These are phyloP conservation scores for Pseudozyma sp. DNA, from an alignment of 1,284 basidiomycete genomes.

Conservation along the genomic window DNA sequence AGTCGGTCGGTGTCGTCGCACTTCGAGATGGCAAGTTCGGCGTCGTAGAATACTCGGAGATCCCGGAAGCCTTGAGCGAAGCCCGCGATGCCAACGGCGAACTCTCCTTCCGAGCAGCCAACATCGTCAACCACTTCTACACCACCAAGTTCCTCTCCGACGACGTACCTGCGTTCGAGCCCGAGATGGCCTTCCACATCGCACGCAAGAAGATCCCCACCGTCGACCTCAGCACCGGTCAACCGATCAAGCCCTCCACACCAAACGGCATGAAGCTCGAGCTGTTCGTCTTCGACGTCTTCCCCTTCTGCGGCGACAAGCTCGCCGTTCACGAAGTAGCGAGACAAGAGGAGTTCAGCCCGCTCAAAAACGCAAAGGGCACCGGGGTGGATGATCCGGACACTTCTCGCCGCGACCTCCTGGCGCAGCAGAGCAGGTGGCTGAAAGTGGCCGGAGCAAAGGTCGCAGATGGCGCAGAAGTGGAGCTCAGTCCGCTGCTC, in stretches of 20 bases:
- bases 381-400: constrained; percentile 92
- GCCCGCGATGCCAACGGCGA: constrained; percentile 75
- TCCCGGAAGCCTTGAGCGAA: constrained; percentile 86
- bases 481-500: constrained; percentile 89
- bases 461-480: constrained; percentile 78
- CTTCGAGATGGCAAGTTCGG: constrained; percentile 82
- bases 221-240: constrained; percentile 72
- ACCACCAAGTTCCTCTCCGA: constrained; percentile 84
- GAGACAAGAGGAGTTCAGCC: constrained; percentile 91
- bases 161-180: constrained; percentile 82
- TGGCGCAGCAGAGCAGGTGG: constrained; percentile 90
- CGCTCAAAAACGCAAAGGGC: constrained; percentile 95
- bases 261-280: constrained; percentile 99
- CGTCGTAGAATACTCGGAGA: constrained; percentile 98
- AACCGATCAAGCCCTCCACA: constrained; percentile 79
- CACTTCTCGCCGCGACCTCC: constrained; percentile 87
- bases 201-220: constrained; percentile 96
- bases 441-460: constrained; percentile 82
- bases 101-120: constrained; percentile 90
- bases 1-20: constrained; percentile 95
- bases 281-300: constrained; percentile 98
- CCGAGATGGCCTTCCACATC: constrained; percentile 93
- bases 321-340: constrained; percentile 91
- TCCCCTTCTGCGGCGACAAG: constrained; percentile 80
- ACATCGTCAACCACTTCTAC: constrained; percentile 99